Evolutionary conservation across 352 stramenopile species (phyloP).

Genomic region (Blastocystis sp.): DNA sequence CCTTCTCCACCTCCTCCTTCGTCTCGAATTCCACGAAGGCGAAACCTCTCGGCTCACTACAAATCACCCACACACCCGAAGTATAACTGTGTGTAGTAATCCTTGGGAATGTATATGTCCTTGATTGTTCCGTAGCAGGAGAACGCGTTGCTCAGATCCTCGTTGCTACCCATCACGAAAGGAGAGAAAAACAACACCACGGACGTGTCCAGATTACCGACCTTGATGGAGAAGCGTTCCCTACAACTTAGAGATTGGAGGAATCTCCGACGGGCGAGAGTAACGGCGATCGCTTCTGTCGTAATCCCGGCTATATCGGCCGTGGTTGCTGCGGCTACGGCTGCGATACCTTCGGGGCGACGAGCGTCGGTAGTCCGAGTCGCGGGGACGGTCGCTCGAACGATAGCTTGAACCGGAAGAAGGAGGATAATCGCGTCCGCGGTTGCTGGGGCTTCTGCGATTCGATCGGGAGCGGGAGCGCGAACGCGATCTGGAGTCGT

Average conservation of each 20-base stretch:
- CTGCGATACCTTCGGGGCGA: not conserved
- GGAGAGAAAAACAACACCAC: not conserved
- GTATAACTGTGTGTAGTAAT: conserved; percentile 20
- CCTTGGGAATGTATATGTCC: conserved; percentile 40
- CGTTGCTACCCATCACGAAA: not conserved
- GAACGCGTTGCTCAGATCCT: conserved; percentile 15
- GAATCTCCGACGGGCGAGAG: not conserved
- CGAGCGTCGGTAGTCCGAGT: not conserved
- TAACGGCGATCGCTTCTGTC: not conserved
- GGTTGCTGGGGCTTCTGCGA: not conserved
- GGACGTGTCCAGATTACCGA: not conserved
- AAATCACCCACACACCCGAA: not conserved
- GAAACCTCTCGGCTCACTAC: conserved; percentile 51
- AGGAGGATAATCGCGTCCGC: not conserved
- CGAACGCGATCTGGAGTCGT: conserved; percentile 7
- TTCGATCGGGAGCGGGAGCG: not conserved
- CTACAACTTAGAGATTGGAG: not conserved
- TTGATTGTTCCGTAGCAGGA: not conserved
- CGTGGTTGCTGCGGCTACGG: not conserved
- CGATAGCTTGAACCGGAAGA: conserved; percentile 5
- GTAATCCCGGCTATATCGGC: not conserved
- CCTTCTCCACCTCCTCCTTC: not conserved
- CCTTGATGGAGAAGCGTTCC: conserved; percentile 14
- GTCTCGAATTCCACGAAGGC: conserved; percentile 50
- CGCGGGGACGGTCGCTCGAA: not conserved